Evolutionary conservation across 805 yeast species (phyloP).

Genomic region (Cyberlindnera mycetangii): DNA sequence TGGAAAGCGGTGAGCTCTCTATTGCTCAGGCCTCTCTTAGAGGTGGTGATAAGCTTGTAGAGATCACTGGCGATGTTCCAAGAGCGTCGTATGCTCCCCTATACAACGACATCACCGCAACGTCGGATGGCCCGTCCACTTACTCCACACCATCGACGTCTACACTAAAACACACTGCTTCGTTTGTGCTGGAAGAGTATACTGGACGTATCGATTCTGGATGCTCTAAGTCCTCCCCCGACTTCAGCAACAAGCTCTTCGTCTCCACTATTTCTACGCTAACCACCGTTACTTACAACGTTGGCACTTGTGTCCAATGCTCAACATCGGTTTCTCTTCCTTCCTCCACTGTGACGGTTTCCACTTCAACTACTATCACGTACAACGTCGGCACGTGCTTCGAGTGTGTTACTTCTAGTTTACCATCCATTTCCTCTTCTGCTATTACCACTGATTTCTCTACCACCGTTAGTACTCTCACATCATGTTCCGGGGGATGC

Average conservation of each 20-base stretch:
- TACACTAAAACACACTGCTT: conserved; percentile 3
- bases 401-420: conserved; percentile 1
- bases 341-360: not conserved
- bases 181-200: not conserved
- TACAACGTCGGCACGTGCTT: conserved; percentile 7
- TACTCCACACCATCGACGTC: conserved; percentile 9
- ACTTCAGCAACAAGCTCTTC: not conserved
- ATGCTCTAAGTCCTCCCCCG: conserved; percentile 2
- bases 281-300: conserved; percentile 1
- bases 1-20: conserved; percentile 18
- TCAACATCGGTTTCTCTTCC: not conserved
- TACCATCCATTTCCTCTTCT: not conserved
- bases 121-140: not conserved
- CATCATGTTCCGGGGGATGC: conserved; percentile 12
- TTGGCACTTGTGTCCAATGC: conserved; percentile 7
- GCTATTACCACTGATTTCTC: not conserved
- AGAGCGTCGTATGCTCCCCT: conserved; percentile 15
- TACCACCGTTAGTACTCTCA: conserved; percentile 5
- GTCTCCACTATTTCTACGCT: not conserved
- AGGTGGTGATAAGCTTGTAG: conserved; percentile 11
- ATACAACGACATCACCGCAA: not conserved
- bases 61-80: conserved; percentile 19
- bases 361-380: conserved; percentile 1
- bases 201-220: conserved; percentile 4
- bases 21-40: conserved; percentile 14